These are phyloP conservation scores for Mallotus japonicus DNA, from an alignment of 441 rosid species.

Conservation along the genomic window DNA sequence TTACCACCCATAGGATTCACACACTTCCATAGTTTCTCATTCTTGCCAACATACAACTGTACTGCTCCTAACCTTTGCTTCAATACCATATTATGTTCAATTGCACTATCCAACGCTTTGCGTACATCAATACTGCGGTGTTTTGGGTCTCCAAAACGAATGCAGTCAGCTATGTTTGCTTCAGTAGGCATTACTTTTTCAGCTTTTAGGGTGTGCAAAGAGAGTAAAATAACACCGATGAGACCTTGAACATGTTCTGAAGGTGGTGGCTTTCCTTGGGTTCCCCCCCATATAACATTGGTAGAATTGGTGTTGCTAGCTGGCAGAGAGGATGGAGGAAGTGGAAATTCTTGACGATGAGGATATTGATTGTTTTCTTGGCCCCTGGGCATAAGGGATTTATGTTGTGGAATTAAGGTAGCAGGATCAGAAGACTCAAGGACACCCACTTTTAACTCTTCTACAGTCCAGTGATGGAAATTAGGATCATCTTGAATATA, in stretches of 20 bases:
- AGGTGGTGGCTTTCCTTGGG: constrained; percentile 37
- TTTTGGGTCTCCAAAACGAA: constrained; percentile 42
- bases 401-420: constrained; percentile 33
- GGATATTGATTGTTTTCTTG: constrained; percentile 38
- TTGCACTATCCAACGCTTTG: constrained; percentile 41
- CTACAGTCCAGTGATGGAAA: constrained; percentile 39
- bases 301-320: constrained; percentile 27
- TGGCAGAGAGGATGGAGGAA: constrained; percentile 29
- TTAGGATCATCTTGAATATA: constrained; percentile 41
- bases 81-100: constrained; percentile 45
- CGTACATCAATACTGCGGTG: constrained; percentile 32
- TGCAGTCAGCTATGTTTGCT: constrained; percentile 42
- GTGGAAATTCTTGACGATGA: constrained; percentile 33
- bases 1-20: constrained; percentile 41
- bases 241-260: constrained; percentile 35
- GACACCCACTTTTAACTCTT: constrained; percentile 37
- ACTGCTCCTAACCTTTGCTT: constrained; percentile 36
- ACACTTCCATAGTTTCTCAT: constrained; percentile 45
- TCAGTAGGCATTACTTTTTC: constrained; percentile 47
- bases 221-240: constrained; percentile 41
- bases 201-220: constrained; percentile 40
- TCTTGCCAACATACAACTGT: constrained; percentile 41
- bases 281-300: constrained; percentile 36
- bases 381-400: constrained; percentile 25
- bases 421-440: constrained; percentile 31